These are phyloP conservation scores for Penicillium silybi DNA, from an alignment of 495 filamentous ascomycete genomes.

Conservation along the genomic window DNA sequence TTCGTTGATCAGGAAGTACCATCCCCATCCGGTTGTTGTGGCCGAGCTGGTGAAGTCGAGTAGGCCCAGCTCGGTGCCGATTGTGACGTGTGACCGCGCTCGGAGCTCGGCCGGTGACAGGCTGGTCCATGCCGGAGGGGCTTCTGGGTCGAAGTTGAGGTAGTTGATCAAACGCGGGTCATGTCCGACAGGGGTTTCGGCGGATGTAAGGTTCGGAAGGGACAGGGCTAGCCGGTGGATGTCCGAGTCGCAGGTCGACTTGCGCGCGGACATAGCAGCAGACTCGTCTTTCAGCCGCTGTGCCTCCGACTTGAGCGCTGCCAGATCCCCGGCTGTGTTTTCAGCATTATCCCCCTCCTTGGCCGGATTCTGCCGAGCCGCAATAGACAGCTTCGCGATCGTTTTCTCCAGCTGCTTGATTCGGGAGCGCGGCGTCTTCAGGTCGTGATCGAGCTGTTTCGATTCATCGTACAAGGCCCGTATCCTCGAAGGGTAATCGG, in stretches of 20 bases:
- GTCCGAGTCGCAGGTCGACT: slow-evolving; percentile 56
- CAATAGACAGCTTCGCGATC: slow-evolving; percentile 32
- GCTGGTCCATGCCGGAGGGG: slow-evolving; percentile 42
- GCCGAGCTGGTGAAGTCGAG: slow-evolving; percentile 81
- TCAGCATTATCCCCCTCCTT: slow-evolving; percentile 4
- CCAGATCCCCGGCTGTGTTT: slow-evolving; percentile 16
- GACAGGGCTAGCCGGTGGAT: slow-evolving; percentile 71
- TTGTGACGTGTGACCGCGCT: slow-evolving; percentile 68
- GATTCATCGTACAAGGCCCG: slow-evolving; percentile 64
- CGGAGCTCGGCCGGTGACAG: slow-evolving; percentile 44
- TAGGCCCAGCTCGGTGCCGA: slow-evolving; percentile 73
- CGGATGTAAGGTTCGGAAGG: slow-evolving; percentile 82
- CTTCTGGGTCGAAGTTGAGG: slow-evolving; percentile 70
- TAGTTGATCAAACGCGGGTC: slow-evolving; percentile 57
- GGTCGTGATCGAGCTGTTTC: slow-evolving; percentile 42
- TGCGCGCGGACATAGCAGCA: slow-evolving; percentile 52
- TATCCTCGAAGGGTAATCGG: slow-evolving; percentile 64
- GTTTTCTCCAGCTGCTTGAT: slow-evolving; percentile 42
- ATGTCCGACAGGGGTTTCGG: slow-evolving; percentile 67
- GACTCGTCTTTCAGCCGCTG: slow-evolving; percentile 65
- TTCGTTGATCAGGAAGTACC: slow-evolving; percentile 91
- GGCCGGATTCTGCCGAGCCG: slow-evolving; percentile 20
- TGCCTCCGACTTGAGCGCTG: slow-evolving; percentile 56
- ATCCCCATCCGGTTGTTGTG: slow-evolving; percentile 86
- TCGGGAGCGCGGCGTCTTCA: slow-evolving; percentile 32